Base-by-base conservation (phyloP, 2,329 filamentous ascomycete species). In the Sclerotinia spermophila region DNA sequence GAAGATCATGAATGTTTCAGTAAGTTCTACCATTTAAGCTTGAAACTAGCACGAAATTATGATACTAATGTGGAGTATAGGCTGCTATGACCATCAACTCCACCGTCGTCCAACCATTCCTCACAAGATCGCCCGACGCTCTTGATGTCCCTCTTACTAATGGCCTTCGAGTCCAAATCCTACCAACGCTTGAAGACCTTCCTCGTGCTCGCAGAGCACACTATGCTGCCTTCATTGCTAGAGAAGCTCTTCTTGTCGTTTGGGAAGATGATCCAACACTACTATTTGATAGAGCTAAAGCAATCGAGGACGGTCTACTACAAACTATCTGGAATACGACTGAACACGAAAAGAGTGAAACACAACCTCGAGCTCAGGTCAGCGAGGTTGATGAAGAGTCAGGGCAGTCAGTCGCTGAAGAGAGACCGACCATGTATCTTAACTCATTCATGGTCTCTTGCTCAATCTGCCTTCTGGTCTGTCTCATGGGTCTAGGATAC, bases 51-150 rank as follows among this genome's bases (percentile, higher is more conserved):
- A 8, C 30, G 45, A n/a, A 7, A 27, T 30, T 0, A 38, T 8
- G 21, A 70, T 55, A 65, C 67, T 69, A 53, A 69, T 51, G 27
- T 35, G 8, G 24, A 55, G 17, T 19, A 24, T 74, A 92, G 88
- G 91, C 88, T 77, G 90, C 90, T 67, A 93, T 94, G 89, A 94
- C 91, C 0, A 88, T 94, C 74, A 93, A 92, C 79, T 94, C 91
- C 0, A 83, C 91, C 73, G 89, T 93, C 72, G 92, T 94, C 81
- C 92, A 91, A 82, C 91, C 90, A 0, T 93, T 93, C 76, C 83
- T 94, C 13, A 86, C 89, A 71, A 92, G 87, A 87, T 89, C 89
- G 2, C 90, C 90, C 1, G 87, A 91, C 71, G 90, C 90, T 2
- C 86, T 91, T 33, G 90, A 93, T 75, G 90, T 94, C 17, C 92